Conservation (phyloP, 805 yeast genomes). For the Tetrapisispora nanseiensis region DNA sequence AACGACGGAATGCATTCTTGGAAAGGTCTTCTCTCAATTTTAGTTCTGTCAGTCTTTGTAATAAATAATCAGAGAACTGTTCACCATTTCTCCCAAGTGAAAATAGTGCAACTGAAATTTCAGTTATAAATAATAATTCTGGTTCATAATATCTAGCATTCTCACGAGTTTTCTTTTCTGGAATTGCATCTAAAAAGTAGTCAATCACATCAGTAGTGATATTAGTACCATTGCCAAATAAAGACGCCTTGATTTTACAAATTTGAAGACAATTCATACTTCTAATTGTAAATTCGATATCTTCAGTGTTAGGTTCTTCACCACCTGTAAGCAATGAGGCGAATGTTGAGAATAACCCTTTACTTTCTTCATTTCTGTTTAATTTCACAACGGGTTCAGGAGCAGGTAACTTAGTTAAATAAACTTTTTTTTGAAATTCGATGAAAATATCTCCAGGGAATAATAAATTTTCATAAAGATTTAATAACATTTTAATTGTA, state of each 20-base stretch:
- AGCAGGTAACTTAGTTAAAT: conserved; percentile 42
- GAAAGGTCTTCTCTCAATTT: conserved; percentile 7
- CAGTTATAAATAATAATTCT: conserved; percentile 39
- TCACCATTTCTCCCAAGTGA: conserved; percentile 25
- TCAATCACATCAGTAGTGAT: conserved; percentile 24
- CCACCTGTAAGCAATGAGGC: conserved; percentile 88
- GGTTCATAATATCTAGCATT: conserved; percentile 34
- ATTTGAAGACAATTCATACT: conserved; percentile 75
- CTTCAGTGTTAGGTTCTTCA: conserved; percentile 91
- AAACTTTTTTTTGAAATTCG: conserved; percentile 49
- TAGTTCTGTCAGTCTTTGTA: conserved; percentile 8
- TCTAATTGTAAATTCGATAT: conserved; percentile 72
- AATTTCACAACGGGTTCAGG: conserved; percentile 59
- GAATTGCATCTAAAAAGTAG: conserved; percentile 30
- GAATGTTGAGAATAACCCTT: conserved; percentile 76
- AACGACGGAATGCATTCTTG: conserved; percentile 16
- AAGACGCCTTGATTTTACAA: conserved; percentile 46
- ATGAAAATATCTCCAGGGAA: conserved; percentile 52
- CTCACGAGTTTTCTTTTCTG: conserved; percentile 22
- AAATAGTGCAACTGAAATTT: conserved; percentile 27
- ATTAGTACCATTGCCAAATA: conserved; percentile 37
- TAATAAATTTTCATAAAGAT: conserved; percentile 61
- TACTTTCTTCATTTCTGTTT: conserved; percentile 50
- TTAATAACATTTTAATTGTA: conserved; percentile 49
- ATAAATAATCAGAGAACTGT: conserved; percentile 13